These are phyloP conservation scores for Aspergillus novofumigatus DNA, from an alignment of 2,329 filamentous ascomycete species.

Conservation along the genomic window DNA sequence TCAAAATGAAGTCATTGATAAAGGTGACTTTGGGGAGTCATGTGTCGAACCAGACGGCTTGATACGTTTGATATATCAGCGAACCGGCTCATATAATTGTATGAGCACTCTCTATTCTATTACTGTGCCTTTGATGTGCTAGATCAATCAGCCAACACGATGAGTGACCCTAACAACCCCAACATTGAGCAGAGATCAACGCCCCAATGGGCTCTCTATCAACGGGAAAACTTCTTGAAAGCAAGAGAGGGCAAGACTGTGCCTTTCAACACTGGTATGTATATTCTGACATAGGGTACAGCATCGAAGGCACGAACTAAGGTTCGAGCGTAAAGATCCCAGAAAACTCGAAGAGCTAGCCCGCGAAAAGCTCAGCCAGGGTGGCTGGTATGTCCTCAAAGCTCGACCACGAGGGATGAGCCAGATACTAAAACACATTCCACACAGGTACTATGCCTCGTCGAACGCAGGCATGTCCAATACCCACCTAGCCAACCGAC, in stretches of 20 bases:
- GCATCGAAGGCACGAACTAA: background rate
- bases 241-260: conserved; percentile 48
- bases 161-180: conserved; percentile 48
- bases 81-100: background rate
- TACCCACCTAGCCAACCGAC: conserved; percentile 55
- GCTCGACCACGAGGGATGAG: background rate
- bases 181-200: conserved; percentile 49
- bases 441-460: conserved; percentile 30
- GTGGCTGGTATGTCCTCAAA: conserved; percentile 46
- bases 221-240: conserved; percentile 54
- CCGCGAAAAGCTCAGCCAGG: conserved; percentile 52
- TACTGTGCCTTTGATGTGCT: background rate
- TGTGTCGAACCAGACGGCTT: too few relatives aligned
- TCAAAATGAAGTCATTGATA: conserved; percentile 29
- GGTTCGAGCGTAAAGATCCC: conserved; percentile 37
- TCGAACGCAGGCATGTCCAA: conserved; percentile 35
- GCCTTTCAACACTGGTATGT: conserved; percentile 50
- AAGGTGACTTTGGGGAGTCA: background rate
- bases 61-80: background rate
- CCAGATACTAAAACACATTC: background rate
- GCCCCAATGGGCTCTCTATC: conserved; percentile 53
- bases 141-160: conserved; percentile 1
- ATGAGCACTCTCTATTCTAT: background rate
- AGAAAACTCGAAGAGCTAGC: conserved; percentile 57
- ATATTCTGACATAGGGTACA: background rate